Evolutionary conservation across 345 rosid species (phyloP).

Genomic region (Adansonia digitata): DNA sequence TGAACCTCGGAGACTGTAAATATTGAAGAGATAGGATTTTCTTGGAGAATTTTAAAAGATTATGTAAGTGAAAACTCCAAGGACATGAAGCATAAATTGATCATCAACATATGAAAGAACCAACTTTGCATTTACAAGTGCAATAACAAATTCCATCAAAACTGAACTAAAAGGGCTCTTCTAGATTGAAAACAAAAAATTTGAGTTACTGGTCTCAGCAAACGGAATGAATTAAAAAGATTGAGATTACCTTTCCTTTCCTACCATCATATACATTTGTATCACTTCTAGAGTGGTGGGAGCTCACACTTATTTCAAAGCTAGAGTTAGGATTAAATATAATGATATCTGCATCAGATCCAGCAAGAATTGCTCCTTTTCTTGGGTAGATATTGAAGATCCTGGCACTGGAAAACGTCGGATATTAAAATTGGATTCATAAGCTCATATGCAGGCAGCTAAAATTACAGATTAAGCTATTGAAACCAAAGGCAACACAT

Average conservation of each 20-base stretch:
- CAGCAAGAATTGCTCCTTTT: constrained; percentile 88
- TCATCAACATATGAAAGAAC: neutral
- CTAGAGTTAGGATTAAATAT: constrained; percentile 83
- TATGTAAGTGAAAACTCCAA: neutral
- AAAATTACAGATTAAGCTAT: neutral
- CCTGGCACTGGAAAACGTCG: constrained; percentile 58
- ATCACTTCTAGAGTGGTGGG: constrained; percentile 84
- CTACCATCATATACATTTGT: constrained; percentile 81
- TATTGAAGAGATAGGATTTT: neutral
- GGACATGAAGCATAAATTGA: neutral
- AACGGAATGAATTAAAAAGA: neutral
- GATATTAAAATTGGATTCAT: neutral
- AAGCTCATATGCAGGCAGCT: neutral
- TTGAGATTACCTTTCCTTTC: constrained; percentile 65
- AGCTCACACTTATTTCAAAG: constrained; percentile 58
- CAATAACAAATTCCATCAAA: neutral
- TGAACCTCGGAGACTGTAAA: neutral
- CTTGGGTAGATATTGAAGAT: constrained; percentile 90
- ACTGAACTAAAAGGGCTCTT: neutral
- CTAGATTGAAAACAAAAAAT: neutral
- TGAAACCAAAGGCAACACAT: neutral
- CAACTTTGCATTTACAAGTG: neutral
- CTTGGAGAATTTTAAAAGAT: neutral
- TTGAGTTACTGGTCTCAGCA: neutral
- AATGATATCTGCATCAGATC: constrained; percentile 96